phyloP scores from a whole-genome alignment of 352 stramenopile genomes.

The Paralagenidium karlingii region DNA sequence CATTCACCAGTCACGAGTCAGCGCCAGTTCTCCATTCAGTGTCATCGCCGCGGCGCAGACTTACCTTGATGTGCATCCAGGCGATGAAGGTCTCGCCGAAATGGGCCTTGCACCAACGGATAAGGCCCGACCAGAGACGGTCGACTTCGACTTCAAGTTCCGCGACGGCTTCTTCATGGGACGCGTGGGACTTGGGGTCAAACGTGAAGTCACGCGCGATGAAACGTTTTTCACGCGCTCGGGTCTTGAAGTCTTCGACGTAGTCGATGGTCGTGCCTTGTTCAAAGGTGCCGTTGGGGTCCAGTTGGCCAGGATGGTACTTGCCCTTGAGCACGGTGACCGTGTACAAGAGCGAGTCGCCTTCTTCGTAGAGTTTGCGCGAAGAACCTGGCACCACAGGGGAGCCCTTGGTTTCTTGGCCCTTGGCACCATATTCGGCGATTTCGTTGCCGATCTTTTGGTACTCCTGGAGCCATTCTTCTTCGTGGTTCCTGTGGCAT shows the following conservation, averaged over 20 bases:
- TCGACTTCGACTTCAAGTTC: slow-evolving; percentile 87
- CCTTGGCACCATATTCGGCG: slow-evolving; percentile 83
- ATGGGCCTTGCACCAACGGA: slow-evolving; percentile 97
- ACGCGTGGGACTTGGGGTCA: slow-evolving; percentile 78
- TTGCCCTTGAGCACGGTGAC: slow-evolving; percentile 94
- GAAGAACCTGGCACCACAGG: slow-evolving; percentile 90
- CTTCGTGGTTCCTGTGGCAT: slow-evolving; percentile 53
- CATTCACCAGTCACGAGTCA: too few species aligned
- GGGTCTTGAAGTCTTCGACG: slow-evolving; percentile 88
- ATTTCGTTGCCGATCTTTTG: slow-evolving; percentile 81
- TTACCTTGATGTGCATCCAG: slow-evolving; percentile 98
- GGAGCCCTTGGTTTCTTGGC: slow-evolving; percentile 87
- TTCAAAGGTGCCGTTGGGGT: slow-evolving; percentile 86
- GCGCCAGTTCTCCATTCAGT: too few species aligned
- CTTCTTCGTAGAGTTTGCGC: slow-evolving; percentile 86
- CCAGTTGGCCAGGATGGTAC: slow-evolving; percentile 77
- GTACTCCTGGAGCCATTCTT: slow-evolving; percentile 84
- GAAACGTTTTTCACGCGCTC: slow-evolving; percentile 91
- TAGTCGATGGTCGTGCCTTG: slow-evolving; percentile 90
- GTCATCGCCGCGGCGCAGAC: too few species aligned
- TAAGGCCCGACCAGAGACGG: slow-evolving; percentile 88
- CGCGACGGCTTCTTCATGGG: slow-evolving; percentile 80
- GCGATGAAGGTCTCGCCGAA: slow-evolving; percentile 97
- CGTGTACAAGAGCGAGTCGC: slow-evolving; percentile 88
- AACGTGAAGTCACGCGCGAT: slow-evolving; percentile 87